These are phyloP conservation scores for Ramalina intermedia DNA, from an alignment of 495 filamentous ascomycete genomes.

Conservation along the genomic window DNA sequence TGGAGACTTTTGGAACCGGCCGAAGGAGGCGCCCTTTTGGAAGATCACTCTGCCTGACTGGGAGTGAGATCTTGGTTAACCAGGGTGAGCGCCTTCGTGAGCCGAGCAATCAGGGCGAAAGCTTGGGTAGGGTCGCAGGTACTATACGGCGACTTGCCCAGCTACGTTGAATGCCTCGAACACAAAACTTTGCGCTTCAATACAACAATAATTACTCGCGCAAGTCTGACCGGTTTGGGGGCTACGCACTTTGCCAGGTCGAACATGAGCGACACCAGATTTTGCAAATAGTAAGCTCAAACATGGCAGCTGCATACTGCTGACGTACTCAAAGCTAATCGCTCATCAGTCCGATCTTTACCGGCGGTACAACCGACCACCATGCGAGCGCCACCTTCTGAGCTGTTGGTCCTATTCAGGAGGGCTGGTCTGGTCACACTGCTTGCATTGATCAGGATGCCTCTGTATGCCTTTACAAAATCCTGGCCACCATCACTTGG, in stretches of 20 bases:
- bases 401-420: background rate
- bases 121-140: background rate
- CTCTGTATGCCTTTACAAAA: background rate
- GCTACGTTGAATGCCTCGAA: background rate
- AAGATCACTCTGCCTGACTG: background rate
- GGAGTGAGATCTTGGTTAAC: background rate
- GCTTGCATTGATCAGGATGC: background rate
- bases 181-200: too few relatives aligned
- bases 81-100: background rate
- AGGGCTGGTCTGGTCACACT: background rate
- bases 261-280: too few relatives aligned
- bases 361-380: slow-evolving; percentile 29
- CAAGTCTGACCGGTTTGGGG: too few relatives aligned
- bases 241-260: too few relatives aligned
- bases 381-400: background rate
- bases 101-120: background rate
- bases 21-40: slow-evolving; percentile 60
- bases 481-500: background rate
- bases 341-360: slow-evolving; percentile 38
- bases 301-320: too few relatives aligned
- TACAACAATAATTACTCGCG: too few relatives aligned
- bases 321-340: too few relatives aligned
- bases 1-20: slow-evolving; percentile 84
- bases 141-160: background rate
- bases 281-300: too few relatives aligned